Conservation (phyloP, 148 eudicot species). For the Rhododendron mucronatum region DNA sequence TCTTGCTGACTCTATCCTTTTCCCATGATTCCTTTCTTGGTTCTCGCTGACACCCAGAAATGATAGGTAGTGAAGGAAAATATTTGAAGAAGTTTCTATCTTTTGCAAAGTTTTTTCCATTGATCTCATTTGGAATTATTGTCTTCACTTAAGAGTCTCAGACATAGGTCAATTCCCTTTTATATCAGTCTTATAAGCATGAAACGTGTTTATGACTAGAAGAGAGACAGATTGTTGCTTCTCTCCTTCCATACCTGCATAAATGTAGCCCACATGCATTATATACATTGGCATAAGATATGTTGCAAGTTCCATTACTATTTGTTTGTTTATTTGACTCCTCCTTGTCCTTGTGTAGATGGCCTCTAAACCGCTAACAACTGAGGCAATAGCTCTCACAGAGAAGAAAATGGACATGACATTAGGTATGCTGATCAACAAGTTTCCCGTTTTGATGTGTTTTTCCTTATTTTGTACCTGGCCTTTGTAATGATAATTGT, state of each 20-base stretch:
- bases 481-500: not conserved
- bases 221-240: not conserved
- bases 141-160: not conserved
- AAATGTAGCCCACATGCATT: not conserved
- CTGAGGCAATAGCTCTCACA: constrained; percentile 73
- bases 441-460: not conserved
- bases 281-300: not conserved
- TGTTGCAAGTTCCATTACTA: not conserved
- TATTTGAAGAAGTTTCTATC: not conserved
- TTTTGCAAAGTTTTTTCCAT: not conserved
- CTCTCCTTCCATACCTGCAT: not conserved
- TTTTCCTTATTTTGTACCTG: not conserved
- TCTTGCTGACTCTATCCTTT: not conserved
- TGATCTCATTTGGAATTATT: not conserved
- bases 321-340: not conserved
- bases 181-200: not conserved
- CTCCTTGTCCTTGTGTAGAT: constrained; percentile 38
- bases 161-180: not conserved
- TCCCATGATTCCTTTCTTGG: not conserved
- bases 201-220: not conserved
- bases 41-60: not conserved
- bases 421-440: constrained; percentile 43
- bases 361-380: constrained; percentile 69
- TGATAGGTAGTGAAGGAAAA: not conserved
- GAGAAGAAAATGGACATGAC: constrained; percentile 98